phyloP scores from a whole-genome alignment of 306 rosid genomes.

The Hippophae rhamnoides region DNA sequence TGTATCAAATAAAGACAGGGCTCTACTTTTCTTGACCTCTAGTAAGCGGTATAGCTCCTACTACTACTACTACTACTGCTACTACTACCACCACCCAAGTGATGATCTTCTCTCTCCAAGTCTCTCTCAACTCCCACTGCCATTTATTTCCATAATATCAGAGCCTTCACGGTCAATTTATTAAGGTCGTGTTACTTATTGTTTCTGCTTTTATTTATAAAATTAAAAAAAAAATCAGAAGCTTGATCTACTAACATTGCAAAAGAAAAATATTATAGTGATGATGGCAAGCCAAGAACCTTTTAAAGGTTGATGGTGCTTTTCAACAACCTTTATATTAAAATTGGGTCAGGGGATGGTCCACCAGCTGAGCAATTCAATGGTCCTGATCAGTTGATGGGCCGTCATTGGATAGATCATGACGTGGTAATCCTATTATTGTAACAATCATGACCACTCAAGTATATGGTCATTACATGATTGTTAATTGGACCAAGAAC shows the following conservation, averaged over 20 bases:
- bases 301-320: conserved; percentile 40
- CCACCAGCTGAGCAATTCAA: conserved; percentile 58
- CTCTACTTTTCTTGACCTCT: conserved; percentile 39
- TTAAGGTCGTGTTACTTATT: not conserved
- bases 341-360: conserved; percentile 36
- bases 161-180: not conserved
- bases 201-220: not conserved
- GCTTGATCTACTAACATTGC: conserved; percentile 11
- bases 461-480: not conserved
- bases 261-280: not conserved
- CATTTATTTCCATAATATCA: conserved; percentile 29
- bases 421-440: conserved; percentile 8
- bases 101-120: conserved; percentile 4
- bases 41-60: not conserved
- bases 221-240: not conserved
- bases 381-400: conserved; percentile 59
- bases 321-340: conserved; percentile 69
- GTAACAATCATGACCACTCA: not conserved
- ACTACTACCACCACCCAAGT: conserved; percentile 4
- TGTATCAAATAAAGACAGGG: conserved; percentile 45
- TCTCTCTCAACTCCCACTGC: conserved; percentile 21
- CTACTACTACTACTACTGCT: conserved; percentile 9
- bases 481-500: not conserved
- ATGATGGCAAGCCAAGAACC: conserved; percentile 5
- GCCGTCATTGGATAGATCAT: conserved; percentile 34